phyloP scores from a whole-genome alignment of 1,284 basidiomycete genomes.

The Ustilago crameri region DNA sequence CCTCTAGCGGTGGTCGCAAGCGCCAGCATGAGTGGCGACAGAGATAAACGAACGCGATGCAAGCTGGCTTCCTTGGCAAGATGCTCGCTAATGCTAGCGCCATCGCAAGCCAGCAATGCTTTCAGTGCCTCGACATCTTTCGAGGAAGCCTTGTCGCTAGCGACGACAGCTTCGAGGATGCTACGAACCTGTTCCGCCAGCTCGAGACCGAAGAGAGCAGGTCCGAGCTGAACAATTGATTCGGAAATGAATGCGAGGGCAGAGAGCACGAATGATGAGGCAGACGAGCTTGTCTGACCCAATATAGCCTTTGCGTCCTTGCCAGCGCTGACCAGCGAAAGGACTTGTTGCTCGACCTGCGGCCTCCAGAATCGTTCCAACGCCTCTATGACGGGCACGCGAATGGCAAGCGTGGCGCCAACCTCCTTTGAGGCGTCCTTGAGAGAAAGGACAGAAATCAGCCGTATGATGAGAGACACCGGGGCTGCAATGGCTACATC shows the following conservation, averaged over 20 bases:
- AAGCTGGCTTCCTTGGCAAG: conserved; percentile 11
- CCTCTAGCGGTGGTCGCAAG: conserved; percentile 19
- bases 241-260: conserved; percentile 25
- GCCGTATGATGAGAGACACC: conserved; percentile 14
- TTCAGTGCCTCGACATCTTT: conserved; percentile 12
- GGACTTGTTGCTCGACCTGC: conserved; percentile 19
- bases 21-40: conserved; percentile 24
- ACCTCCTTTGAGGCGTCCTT: neutral
- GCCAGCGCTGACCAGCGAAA: neutral
- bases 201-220: conserved; percentile 25
- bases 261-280: conserved; percentile 15
- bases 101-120: conserved; percentile 16
- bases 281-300: conserved; percentile 2
- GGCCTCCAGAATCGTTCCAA: conserved; percentile 32
- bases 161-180: conserved; percentile 7
- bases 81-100: conserved; percentile 8
- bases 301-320: neutral
- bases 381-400: conserved; percentile 17
- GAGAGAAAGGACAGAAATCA: conserved; percentile 25
- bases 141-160: neutral
- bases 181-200: conserved; percentile 19
- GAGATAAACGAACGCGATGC: conserved; percentile 23
- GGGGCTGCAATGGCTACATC: conserved; percentile 1
- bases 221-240: conserved; percentile 32
- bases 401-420: neutral